A percentile compares a stretch with the other conserved stretches of the same genome.
Conservation (phyloP, 805 yeast genomes). For the Nakazawaea molendinolei region DNA sequence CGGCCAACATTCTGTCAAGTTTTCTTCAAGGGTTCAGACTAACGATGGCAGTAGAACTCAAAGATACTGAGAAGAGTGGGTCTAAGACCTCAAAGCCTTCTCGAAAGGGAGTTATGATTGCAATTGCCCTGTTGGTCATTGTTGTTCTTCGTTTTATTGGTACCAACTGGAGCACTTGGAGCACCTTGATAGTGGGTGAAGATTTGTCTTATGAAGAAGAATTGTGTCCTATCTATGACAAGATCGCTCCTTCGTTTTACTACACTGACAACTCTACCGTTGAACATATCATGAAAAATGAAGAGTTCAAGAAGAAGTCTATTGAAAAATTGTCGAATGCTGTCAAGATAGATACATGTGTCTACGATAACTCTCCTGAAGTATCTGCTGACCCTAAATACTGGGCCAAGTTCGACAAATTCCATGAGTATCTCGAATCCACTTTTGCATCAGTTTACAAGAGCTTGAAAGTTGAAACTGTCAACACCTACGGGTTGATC, state of each 20-base stretch:
- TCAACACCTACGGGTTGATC: constrained; percentile 59
- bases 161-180: too few species aligned
- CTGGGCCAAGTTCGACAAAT: constrained; percentile 40
- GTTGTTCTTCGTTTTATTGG: too few species aligned
- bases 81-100: too few species aligned
- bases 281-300: constrained; percentile 18
- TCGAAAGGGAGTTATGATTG: too few species aligned
- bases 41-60: too few species aligned
- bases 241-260: constrained; percentile 6
- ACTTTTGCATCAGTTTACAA: constrained; percentile 50
- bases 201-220: not conserved
- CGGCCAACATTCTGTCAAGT: too few species aligned
- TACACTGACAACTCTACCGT: constrained; percentile 8
- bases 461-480: constrained; percentile 40
- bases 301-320: constrained; percentile 27
- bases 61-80: too few species aligned
- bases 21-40: too few species aligned
- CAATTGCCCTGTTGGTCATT: too few species aligned
- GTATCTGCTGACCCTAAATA: constrained; percentile 43
- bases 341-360: constrained; percentile 54
- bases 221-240: constrained; percentile 8
- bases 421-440: constrained; percentile 46
- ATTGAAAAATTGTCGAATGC: constrained; percentile 44
- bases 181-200: not conserved
- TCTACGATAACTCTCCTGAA: constrained; percentile 38